A percentile compares a stretch with the other conserved stretches of the same genome.
Conservation (phyloP, 257 asterid species). For the Orobanche coerulescens region DNA sequence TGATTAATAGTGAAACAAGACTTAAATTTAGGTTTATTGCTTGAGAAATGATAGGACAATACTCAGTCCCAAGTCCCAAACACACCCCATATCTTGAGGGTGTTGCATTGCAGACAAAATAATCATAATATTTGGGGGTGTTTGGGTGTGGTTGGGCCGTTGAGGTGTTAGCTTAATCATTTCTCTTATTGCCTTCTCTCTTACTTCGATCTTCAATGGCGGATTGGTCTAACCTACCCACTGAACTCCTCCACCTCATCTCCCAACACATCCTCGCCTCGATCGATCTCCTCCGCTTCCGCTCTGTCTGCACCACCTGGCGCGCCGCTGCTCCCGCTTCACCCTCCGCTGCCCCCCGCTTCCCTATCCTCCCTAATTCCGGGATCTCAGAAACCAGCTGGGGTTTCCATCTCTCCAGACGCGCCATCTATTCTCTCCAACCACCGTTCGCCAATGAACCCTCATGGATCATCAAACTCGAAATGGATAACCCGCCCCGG, state of each 20-base stretch:
- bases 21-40: too few species aligned
- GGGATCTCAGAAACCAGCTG: constrained; percentile 62
- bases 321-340: constrained; percentile 46
- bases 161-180: too few species aligned
- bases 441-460: constrained; percentile 26
- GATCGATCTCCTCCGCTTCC: constrained; percentile 68
- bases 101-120: too few species aligned
- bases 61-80: too few species aligned
- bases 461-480: constrained; percentile 67
- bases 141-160: too few species aligned
- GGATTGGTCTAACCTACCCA: constrained; percentile 74
- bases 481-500: constrained; percentile 41
- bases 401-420: constrained; percentile 69
- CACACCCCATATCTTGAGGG: too few species aligned
- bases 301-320: constrained; percentile 78
- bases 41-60: too few species aligned
- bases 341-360: constrained; percentile 36
- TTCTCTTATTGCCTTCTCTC: not conserved
- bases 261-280: constrained; percentile 45
- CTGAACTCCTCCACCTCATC: constrained; percentile 56
- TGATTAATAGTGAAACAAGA: too few species aligned
- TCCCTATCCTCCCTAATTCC: constrained; percentile 71
- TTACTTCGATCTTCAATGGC: constrained; percentile 42
- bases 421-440: constrained; percentile 42
- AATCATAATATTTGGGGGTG: too few species aligned